Evolutionary conservation across 495 filamentous ascomycete species (phyloP), one percentile per base, ranked within the genome.

Genomic region (Parathielavia appendiculata): DNA sequence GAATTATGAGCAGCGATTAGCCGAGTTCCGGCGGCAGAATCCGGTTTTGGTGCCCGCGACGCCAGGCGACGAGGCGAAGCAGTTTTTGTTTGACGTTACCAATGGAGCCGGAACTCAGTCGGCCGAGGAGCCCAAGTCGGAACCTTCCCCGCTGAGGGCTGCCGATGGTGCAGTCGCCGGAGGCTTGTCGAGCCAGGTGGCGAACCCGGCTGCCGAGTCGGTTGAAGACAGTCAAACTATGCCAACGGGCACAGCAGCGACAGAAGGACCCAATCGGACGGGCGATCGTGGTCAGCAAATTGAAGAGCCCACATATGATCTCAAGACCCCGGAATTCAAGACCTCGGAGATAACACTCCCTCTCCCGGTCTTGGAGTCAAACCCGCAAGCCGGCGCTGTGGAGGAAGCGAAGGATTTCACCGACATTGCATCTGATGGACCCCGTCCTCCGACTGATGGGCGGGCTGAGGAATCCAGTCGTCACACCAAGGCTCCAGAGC

Each of bases 1-100:
- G 44, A 41, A 17, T n/a, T 50, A 49, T 17, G 52, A 56, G 20
- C 51, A 55, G 10, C 43, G 54, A 13, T n/a, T 45, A n/a, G 19
- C 30, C 4, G 36, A 47, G 23, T 11, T 56, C 17, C 40, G 44
- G 12, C 43, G 44, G n/a, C 47, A 48, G 6, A 43, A 47, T 16
- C 1, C 11, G 38, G 22, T 23, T 1, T 1, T 8, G 0, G 22
- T 1, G 16, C 22, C 30, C 13, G 23, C 23, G 26, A 49, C 46
- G 14, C 46, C 46, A 4, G 46, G 23, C 32, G 8, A 32, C 6
- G 46, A 49, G 23, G 46, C 46, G 3, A 34, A 32, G 23, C 22
- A 49, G 8, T 32, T 49, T 10, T 14, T 30, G 22, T 32, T 34
- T 34, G 23, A 34, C 5, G 46, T 49, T 4, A 4, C 46, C 14